Evolutionary conservation across 1,284 basidiomycete species (phyloP), one percentile per base, ranked within the genome.

Genomic region (Moesziomyces sp.): DNA sequence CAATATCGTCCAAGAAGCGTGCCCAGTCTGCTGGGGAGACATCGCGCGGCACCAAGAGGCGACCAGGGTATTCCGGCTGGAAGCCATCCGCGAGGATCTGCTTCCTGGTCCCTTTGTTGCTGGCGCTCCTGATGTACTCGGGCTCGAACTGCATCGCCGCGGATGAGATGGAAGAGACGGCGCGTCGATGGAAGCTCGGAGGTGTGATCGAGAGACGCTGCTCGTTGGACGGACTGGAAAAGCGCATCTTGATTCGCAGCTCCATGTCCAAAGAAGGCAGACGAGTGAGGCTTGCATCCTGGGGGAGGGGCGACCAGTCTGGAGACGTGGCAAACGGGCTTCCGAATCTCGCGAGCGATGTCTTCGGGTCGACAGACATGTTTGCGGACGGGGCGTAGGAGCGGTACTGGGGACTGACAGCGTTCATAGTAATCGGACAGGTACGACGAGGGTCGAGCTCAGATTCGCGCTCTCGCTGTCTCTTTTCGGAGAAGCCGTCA

Each of bases 231-330:
- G 58, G 66, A 18, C 69, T 52, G 24, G 66, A 60, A 30, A 70
- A 72, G n/a, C 66, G 56, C 49, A 62, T 51, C 52, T 72, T 70
- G 40, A 69, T 47, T 9, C 65, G 54, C 9, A 47, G 46, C 16
- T 58, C 40, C 34, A 65, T 44, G 7, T 52, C 55, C 9, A 58
- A 21, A 11, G 34, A 14, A 3, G 55, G 51, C 16, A 58, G 28
- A 35, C 30, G 42, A 21, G 50, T 48, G 19, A 65, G 54, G 5
- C 46, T 28, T 18, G 46, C 49, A n/a, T 65, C 62, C n/a, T 65
- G 23, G 3, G 44, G 38, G 7, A 55, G 38, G 13, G 62, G 50
- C 1, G 50, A 51, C 61, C 61, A 64, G 23, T 58, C 40, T 8
- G 48, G 16, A 5, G 49, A 52, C 16, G n/a, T 46, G 40, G 62